Conservation (phyloP, 2,329 filamentous ascomycete genomes). For the Calonectria henricotiae region DNA sequence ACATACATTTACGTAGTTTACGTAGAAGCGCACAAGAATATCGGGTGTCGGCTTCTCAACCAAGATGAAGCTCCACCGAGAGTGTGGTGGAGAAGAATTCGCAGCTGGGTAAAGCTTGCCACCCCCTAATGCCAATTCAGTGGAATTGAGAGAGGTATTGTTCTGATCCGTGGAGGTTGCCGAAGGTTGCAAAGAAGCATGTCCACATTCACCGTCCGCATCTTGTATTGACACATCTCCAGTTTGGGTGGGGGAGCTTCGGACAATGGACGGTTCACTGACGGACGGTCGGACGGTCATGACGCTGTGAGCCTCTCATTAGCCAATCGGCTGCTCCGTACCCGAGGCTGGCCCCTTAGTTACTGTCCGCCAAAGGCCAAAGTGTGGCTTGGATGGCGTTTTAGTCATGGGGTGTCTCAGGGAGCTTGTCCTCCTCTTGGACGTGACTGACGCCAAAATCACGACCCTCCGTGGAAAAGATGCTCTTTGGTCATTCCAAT, state of each 20-base stretch:
- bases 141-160: too few species aligned
- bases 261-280: not conserved
- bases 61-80: not conserved
- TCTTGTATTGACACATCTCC: not conserved
- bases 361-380: constrained; percentile 2
- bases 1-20: too few species aligned
- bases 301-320: not conserved
- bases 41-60: not conserved
- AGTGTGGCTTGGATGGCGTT: constrained; percentile 11
- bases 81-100: not conserved
- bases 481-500: not conserved
- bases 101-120: too few species aligned
- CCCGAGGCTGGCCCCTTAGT: not conserved
- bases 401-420: not conserved
- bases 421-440: constrained; percentile 17
- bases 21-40: too few species aligned
- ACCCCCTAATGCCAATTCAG: too few species aligned
- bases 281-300: constrained; percentile 26
- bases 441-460: not conserved
- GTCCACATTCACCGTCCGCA: too few species aligned
- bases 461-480: not conserved
- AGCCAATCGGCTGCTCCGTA: not conserved
- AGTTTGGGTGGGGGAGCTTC: not conserved
- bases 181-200: not conserved
- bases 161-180: not conserved